Percentiles rank a stretch among this genome's conserved stretches.
phyloP scores from a whole-genome alignment of 495 filamentous ascomycete species.

The Penicillium angulare region DNA sequence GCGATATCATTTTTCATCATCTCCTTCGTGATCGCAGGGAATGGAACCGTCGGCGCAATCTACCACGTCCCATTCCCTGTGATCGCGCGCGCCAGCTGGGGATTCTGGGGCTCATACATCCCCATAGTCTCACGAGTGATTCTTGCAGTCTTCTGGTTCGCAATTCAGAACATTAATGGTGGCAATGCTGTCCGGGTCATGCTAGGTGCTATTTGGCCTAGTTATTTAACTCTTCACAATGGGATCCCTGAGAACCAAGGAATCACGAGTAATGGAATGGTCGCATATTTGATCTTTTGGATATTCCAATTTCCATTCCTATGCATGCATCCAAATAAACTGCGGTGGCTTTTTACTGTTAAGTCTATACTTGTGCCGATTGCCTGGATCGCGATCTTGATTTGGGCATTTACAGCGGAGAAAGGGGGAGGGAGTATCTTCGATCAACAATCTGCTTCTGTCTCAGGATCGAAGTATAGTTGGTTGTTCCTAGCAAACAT shows the following conservation, averaged over 20 bases:
- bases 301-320: conserved; percentile 47
- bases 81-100: conserved; percentile 63
- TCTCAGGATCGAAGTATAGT: conserved; percentile 37
- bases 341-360: conserved; percentile 45
- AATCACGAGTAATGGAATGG: conserved; percentile 64
- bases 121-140: conserved; percentile 65
- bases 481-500: conserved; percentile 46
- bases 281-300: conserved; percentile 61
- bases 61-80: conserved; percentile 70
- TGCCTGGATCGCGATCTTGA: conserved; percentile 46
- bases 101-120: conserved; percentile 68
- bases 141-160: conserved; percentile 71
- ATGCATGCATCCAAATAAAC: conserved; percentile 43
- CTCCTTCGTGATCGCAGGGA: conserved; percentile 60
- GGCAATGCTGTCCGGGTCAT: conserved; percentile 64
- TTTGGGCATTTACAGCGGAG: conserved; percentile 47
- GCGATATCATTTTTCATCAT: conserved; percentile 62
- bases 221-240: conserved; percentile 55
- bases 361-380: conserved; percentile 47
- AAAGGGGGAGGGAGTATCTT: conserved; percentile 33
- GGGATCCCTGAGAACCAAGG: conserved; percentile 54
- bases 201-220: conserved; percentile 68
- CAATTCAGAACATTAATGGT: conserved; percentile 66
- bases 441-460: conserved; percentile 26
- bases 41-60: conserved; percentile 60